A percentile compares a stretch with the other conserved stretches of the same genome.
These are phyloP conservation scores for Bertia moriformis DNA, from an alignment of 2,329 filamentous ascomycete species.

Conservation along the genomic window DNA sequence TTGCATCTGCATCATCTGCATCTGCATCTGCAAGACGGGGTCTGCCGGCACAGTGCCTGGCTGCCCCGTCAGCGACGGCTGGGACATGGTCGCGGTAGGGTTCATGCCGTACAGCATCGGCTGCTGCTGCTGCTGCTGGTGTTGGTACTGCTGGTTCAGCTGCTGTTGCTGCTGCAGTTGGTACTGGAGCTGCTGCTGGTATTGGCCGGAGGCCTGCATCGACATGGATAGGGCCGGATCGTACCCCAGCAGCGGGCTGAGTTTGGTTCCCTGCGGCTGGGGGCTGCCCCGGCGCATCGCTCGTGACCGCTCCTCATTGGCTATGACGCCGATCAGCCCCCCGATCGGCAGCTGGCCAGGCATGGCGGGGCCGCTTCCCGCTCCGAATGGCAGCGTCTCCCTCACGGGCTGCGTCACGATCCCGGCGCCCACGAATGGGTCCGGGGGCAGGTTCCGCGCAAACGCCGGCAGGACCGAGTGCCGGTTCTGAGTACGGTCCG, in stretches of 20 bases:
- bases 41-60: too few relatives aligned
- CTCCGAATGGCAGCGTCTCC: constrained; percentile 62
- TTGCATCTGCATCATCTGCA: constrained; percentile 69
- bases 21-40: constrained; percentile 84
- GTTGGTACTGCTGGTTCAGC: too few relatives aligned
- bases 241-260: constrained; percentile 16
- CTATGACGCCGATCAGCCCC: constrained; percentile 77
- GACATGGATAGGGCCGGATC: constrained; percentile 13
- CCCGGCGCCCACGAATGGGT: constrained; percentile 74
- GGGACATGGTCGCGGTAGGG: constrained; percentile 11
- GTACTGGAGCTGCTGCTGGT: constrained; percentile 29
- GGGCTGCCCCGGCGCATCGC: constrained; percentile 69
- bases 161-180: constrained; percentile 28
- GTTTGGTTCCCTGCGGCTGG: constrained; percentile 39
- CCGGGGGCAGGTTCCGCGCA: constrained; percentile 66
- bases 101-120: constrained; percentile 20
- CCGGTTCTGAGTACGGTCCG: constrained; percentile 12
- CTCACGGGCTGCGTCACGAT: constrained; percentile 59
- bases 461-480: constrained; percentile 55
- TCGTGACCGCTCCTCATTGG: constrained; percentile 65
- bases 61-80: constrained; percentile 31
- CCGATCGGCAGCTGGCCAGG: constrained; percentile 40
- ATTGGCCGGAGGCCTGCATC: constrained; percentile 17
- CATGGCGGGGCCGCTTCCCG: constrained; percentile 33
- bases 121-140: too few relatives aligned